Conservation (phyloP, 495 filamentous ascomycete species). For the Astrocystis sublimbata region DNA sequence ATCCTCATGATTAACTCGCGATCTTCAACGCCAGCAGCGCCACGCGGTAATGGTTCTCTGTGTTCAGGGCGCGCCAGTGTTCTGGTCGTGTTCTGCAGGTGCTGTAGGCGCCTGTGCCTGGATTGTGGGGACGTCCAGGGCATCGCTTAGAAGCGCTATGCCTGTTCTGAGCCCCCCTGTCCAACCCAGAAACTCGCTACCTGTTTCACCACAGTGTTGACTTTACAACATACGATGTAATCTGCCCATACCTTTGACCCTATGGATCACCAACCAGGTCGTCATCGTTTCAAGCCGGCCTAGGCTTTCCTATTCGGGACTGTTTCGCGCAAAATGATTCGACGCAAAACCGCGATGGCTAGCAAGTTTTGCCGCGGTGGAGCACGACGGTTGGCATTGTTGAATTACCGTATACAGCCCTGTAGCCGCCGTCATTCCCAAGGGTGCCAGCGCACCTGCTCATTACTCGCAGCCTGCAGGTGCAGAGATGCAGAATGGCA, state of each 20-base stretch:
- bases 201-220: slow-evolving; percentile 1
- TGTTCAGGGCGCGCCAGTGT: no score
- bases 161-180: background rate
- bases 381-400: background rate
- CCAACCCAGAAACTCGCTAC: background rate
- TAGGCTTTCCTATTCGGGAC: background rate
- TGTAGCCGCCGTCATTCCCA: background rate
- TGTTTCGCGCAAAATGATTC: slow-evolving; percentile 9
- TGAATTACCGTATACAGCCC: background rate
- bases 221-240: slow-evolving; percentile 3
- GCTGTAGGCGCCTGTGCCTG: background rate
- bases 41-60: no score
- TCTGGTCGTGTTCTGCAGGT: background rate
- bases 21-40: background rate
- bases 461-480: no score
- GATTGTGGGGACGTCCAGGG: background rate
- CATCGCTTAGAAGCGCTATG: background rate
- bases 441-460: background rate
- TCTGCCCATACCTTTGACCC: slow-evolving; percentile 1
- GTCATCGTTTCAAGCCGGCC: slow-evolving; percentile 3
- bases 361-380: slow-evolving; percentile 4
- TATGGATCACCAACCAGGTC: background rate
- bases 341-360: background rate
- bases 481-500: background rate
- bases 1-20: slow-evolving; percentile 14